Percentiles rank a stretch among this genome's conserved stretches.
These are phyloP conservation scores for Dalbergia cultrata DNA, from an alignment of 306 rosid genomes.

Conservation along the genomic window DNA sequence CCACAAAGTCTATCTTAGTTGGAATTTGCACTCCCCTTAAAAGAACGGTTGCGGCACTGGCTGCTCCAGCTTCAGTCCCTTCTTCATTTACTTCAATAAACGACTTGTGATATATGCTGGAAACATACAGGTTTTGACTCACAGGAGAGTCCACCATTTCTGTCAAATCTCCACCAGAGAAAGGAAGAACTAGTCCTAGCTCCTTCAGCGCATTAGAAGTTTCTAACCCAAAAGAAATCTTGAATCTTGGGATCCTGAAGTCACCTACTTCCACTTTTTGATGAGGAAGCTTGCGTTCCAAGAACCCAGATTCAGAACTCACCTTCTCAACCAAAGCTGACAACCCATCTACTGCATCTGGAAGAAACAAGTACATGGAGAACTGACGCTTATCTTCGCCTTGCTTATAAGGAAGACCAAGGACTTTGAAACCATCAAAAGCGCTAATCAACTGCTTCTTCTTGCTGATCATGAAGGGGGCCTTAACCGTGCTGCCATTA, in stretches of 20 bases:
- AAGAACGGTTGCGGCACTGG: constrained; percentile 46
- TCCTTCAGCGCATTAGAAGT: constrained; percentile 59
- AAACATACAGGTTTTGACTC: constrained; percentile 57
- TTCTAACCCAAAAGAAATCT: constrained; percentile 76
- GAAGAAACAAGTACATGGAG: constrained; percentile 80
- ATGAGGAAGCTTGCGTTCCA: constrained; percentile 64
- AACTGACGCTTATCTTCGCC: constrained; percentile 72
- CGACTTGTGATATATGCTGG: constrained; percentile 68
- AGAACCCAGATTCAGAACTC: constrained; percentile 61
- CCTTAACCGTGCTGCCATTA: constrained; percentile 64
- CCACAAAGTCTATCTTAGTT: constrained; percentile 67
- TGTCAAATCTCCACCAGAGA: constrained; percentile 63
- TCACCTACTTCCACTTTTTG: constrained; percentile 60
- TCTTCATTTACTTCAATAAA: constrained; percentile 88
- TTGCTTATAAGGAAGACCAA: constrained; percentile 71
- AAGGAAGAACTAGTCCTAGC: constrained; percentile 76
- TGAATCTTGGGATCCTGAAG: constrained; percentile 79
- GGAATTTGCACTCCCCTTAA: neutral
- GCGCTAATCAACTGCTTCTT: constrained; percentile 56
- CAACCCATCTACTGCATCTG: constrained; percentile 73
- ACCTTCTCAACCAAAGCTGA: constrained; percentile 69
- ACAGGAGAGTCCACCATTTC: constrained; percentile 73
- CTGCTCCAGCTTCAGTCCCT: constrained; percentile 91
- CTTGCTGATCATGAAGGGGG: constrained; percentile 79
- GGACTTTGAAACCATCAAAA: constrained; percentile 73